Conservation (phyloP, 2,329 filamentous ascomycete species). For the Penicillium sp. region DNA sequence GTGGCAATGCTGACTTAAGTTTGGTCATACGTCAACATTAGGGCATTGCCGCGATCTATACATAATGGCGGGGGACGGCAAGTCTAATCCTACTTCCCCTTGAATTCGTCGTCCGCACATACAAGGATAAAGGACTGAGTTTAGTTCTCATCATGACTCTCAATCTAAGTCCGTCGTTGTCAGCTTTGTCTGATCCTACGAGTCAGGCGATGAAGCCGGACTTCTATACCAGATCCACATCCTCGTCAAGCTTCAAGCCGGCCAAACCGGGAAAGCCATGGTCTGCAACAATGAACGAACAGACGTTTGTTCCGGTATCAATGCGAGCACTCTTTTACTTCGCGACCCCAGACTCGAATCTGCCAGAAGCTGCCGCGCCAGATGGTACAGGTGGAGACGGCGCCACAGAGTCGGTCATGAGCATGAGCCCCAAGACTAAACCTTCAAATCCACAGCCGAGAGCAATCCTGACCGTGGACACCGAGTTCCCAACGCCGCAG, state of each 20-base stretch:
- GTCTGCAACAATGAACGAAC: slow-evolving; percentile 31
- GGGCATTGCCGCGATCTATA: slow-evolving; percentile 11
- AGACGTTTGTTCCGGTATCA: slow-evolving; percentile 33
- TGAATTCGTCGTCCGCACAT: neutral
- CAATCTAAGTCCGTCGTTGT: neutral
- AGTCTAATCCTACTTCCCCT: neutral
- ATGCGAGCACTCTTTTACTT: slow-evolving; percentile 41
- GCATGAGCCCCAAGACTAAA: slow-evolving; percentile 13
- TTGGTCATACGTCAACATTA: slow-evolving; percentile 24
- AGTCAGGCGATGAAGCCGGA: neutral
- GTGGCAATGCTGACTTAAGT: slow-evolving; percentile 19
- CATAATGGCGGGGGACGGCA: slow-evolving; percentile 2
- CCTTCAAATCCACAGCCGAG: slow-evolving; percentile 20
- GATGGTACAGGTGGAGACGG: neutral
- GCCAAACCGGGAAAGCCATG: slow-evolving; percentile 13
- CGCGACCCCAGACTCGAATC: slow-evolving; percentile 19
- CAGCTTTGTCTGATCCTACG: neutral
- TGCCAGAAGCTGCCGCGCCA: neutral
- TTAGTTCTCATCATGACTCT: neutral
- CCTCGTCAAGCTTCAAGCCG: slow-evolving; percentile 7
- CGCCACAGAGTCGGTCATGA: neutral
- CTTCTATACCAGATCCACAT: neutral
- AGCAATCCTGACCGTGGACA: slow-evolving; percentile 29
- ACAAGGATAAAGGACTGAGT: neutral
- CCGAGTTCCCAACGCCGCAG: slow-evolving; percentile 35